Evolutionary conservation across 352 stramenopile genomes (phyloP), one percentile per base, ranked within the genome.

Genomic region (Phytophthora cajani): DNA sequence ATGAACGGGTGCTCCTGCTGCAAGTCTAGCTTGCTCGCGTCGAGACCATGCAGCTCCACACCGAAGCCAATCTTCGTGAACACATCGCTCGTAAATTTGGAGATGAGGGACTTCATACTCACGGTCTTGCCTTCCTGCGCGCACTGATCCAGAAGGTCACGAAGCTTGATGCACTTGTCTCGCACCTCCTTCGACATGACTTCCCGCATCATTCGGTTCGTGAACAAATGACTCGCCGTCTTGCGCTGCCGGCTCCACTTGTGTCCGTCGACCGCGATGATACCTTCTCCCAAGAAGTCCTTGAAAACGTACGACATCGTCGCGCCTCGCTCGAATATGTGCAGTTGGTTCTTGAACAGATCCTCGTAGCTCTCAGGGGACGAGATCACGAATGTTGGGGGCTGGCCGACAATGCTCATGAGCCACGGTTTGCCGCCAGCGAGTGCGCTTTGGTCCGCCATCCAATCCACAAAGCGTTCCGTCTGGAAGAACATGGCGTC

Each of bases 221-320:
- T 89, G 58, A 97, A 94, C 36, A 98, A 90, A 59, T 97, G 87
- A 56, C 86, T 95, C 64, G 88, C 89, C 1, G 71, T 88, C 71
- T 95, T 94, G 64, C 87, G 83, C 64, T 96, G 89, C 30, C 81
- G 60, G 5, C 55, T 57, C 88, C 89, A 95, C 30, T 59, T 69
- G 25, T 78, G 60, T 0, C 81, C 81, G 40, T 94, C 87, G 11
- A 73, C 70, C 3, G 69, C 77, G 53, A 94, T 87, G 67, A 95
- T 93, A 47, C 85, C 84, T 23, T 84, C 77, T 47, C 87, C 79
- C 50, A 95, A 58, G 2, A 95, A 77, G 50, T 93, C 76, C 21
- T 67, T 69, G 19, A 88, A 74, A n/a, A 80, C 71, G 17, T 69
- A 64, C 6, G 60, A 60, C 51, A 79, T 85, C 12, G 60, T 77